Conservation (phyloP, 1,284 basidiomycete genomes). For the Cryptococcus maquisensis region DNA sequence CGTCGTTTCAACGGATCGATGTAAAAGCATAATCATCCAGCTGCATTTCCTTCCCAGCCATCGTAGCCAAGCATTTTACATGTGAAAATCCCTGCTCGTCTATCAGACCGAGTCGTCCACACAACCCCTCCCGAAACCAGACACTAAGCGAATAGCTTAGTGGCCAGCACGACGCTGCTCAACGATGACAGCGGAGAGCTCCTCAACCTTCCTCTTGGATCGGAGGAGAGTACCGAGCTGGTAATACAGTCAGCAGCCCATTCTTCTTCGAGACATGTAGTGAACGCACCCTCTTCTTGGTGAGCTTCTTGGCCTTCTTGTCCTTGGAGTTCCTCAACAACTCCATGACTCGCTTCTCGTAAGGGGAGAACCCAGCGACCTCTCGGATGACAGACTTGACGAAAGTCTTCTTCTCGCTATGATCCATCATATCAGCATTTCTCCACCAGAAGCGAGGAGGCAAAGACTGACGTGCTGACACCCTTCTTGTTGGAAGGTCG, state of each 20-base stretch:
- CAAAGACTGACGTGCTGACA: conserved; percentile 54
- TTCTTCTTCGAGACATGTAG: conserved; percentile 17
- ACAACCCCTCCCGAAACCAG: background rate
- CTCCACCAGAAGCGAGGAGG: background rate
- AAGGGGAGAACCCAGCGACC: conserved; percentile 96
- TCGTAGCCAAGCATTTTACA: background rate
- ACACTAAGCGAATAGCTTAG: conserved; percentile 31
- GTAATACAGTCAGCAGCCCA: background rate
- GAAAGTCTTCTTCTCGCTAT: conserved; percentile 70
- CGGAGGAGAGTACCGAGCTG: conserved; percentile 92
- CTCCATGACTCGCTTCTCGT: conserved; percentile 98
- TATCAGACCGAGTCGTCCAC: background rate
- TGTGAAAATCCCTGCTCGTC: conserved; percentile 1
- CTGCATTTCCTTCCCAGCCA: conserved; percentile 1
- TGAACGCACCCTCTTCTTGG: conserved; percentile 85
- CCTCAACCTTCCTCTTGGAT: conserved; percentile 96
- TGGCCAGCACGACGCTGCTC: conserved; percentile 51
- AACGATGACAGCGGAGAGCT: conserved; percentile 84
- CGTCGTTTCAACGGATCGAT: too few relatives aligned
- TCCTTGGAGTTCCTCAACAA: conserved; percentile 99
- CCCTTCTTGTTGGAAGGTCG: conserved; percentile 94
- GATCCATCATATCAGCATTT: background rate
- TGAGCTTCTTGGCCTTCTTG: conserved; percentile 96
- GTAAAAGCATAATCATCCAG: conserved; percentile 1
- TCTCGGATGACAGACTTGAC: conserved; percentile 88